Base-by-base conservation (phyloP, 2,329 filamentous ascomycete species). In the Colletotrichum sidae region DNA sequence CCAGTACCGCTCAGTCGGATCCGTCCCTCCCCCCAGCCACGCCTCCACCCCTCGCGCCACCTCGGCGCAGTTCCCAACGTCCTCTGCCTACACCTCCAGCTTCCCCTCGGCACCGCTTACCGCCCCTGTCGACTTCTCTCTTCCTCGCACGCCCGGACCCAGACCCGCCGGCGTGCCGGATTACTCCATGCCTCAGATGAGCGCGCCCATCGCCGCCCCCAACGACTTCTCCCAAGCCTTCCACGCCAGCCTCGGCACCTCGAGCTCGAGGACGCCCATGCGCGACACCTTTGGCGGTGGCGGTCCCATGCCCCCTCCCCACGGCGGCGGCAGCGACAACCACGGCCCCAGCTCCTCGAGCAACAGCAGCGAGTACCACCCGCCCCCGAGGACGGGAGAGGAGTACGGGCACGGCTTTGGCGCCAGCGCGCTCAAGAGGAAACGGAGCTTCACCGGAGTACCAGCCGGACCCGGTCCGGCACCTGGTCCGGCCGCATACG, bases 31-130 rank as follows among this genome's bases (percentile, higher is more conserved):
- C 37, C 69, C 73, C 9, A 71, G 67, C 53, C 71, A 75, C 46
- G 70, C 74, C 8, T 72, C 73, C 17, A 74, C 76, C 0, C 74
- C 76, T 25, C 74, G 79, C 56, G 73, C 51, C 46, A 60, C 50
- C n/a, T 67, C 64, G 8, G 42, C 64, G 42, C 64, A 67, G 42
- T 67, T 63, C 50, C 50, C 53, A 37, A 50, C 53, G 4, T 55
- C 60, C 8, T 35, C 37, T 80, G 8, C 76, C 47, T 85, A 86
- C 69, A 81, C 81, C 4, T 78, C 79, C 4, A 83, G 83, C 68
- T 87, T 84, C 69, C 80, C 85, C 2, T 84, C 84, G 6, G 83
- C 85, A 6, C 84, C 86, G 0, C 76, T 87, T 12, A 82, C 83
- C 4, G 83, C 85, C 1, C 85, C 85, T 1, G 78, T 85, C 67